phyloP scores from a whole-genome alignment of 441 rosid genomes.

The Adansonia rubrostipa region DNA sequence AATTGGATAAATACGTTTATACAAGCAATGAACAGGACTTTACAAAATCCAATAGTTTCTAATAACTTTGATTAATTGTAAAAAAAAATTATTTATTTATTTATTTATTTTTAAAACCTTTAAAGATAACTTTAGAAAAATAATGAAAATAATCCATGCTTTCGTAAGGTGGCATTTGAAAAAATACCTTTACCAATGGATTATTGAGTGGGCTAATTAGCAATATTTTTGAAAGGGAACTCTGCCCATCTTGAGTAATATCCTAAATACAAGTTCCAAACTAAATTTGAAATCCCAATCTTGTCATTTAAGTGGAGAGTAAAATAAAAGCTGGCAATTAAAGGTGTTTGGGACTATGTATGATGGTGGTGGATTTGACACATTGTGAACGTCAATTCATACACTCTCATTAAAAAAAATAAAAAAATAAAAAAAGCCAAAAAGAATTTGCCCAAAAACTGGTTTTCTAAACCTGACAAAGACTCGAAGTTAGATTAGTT shows the following conservation, averaged over 20 bases:
- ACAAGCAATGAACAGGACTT: too few species aligned
- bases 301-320: not conserved
- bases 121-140: too few species aligned
- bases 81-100: too few species aligned
- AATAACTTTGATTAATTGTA: too few species aligned
- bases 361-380: slow-evolving; percentile 12
- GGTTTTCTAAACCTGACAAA: not conserved
- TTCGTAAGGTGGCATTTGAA: too few species aligned
- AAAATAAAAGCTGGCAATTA: not conserved
- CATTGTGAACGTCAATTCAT: not conserved
- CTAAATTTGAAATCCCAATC: not conserved
- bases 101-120: too few species aligned
- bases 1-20: too few species aligned
- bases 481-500: not conserved
- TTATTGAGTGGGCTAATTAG: not conserved
- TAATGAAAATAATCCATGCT: too few species aligned
- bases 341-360: slow-evolving; percentile 5
- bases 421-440: not conserved
- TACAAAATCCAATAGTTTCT: too few species aligned
- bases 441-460: not conserved
- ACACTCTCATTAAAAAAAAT: not conserved
- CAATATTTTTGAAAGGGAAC: not conserved
- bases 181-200: not conserved
- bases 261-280: not conserved
- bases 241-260: not conserved